A percentile compares a stretch with the other conserved stretches of the same genome.
Conservation (phyloP, 179 eudicot species). For the Monotropa hypopitys region DNA sequence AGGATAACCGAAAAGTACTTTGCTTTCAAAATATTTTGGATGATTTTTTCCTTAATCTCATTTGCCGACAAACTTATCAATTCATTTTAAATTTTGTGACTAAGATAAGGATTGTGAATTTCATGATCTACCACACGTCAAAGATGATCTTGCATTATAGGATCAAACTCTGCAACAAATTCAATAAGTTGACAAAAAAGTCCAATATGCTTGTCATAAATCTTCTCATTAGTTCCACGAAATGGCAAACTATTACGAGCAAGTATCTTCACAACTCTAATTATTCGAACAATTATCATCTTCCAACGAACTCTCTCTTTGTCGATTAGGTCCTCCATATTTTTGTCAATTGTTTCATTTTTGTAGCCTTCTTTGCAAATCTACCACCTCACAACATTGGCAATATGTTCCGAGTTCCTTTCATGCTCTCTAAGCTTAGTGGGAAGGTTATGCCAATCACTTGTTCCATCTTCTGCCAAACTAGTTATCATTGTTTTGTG, state of each 20-base stretch:
- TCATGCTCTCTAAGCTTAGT: neutral
- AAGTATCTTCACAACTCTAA: neutral
- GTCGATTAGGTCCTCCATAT: neutral
- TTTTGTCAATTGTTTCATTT: neutral
- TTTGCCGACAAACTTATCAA: neutral
- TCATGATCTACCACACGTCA: neutral
- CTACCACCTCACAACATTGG: neutral
- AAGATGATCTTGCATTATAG: neutral
- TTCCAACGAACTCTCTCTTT: neutral
- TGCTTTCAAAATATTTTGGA: neutral
- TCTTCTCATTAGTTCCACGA: slow-evolving; percentile 6
- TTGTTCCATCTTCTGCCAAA: neutral
- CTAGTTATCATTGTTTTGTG: neutral
- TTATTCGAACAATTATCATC: neutral
- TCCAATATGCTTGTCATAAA: slow-evolving; percentile 5
- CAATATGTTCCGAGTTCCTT: neutral
- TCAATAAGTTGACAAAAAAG: slow-evolving; percentile 8
- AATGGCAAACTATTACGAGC: slow-evolving; percentile 2
- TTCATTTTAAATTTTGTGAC: slow-evolving; percentile 8
- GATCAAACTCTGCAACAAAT: slow-evolving; percentile 4
- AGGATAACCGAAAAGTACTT: neutral
- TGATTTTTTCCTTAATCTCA: neutral
- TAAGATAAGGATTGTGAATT: slow-evolving; percentile 4
- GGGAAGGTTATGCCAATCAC: neutral
- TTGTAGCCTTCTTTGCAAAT: neutral